Conservation (phyloP, 1,139 yeast genomes). For the Saccharomyces hybrid region DNA sequence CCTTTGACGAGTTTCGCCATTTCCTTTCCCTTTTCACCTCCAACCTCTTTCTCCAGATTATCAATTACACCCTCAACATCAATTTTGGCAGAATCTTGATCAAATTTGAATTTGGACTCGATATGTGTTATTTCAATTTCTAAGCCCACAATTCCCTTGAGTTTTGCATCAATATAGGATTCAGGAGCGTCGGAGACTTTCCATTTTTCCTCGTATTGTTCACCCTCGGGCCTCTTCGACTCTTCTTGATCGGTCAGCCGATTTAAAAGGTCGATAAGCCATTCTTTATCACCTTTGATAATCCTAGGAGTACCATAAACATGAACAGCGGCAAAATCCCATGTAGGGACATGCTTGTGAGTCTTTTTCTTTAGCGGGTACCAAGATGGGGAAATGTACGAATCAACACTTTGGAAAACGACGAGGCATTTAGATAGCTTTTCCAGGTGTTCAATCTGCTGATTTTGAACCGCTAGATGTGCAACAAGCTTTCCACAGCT, state of each 20-base stretch:
- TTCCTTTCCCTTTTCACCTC: constrained; percentile 15
- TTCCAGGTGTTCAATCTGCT: constrained; percentile 42
- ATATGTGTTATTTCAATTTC: constrained; percentile 45
- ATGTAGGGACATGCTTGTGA: constrained; percentile 63
- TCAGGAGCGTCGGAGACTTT: constrained; percentile 54
- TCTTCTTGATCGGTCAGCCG: constrained; percentile 46
- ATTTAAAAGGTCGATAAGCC: constrained; percentile 42
- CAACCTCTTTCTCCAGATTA: constrained; percentile 34
- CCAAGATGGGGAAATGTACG: constrained; percentile 56
- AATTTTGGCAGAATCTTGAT: constrained; percentile 41
- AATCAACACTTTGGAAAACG: constrained; percentile 47
- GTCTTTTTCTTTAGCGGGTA: constrained; percentile 51
- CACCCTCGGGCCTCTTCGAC: constrained; percentile 27
- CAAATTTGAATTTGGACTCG: constrained; percentile 55
- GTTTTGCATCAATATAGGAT: constrained; percentile 38
- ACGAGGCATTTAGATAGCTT: constrained; percentile 41
- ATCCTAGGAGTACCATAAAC: constrained; percentile 47
- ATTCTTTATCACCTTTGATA: constrained; percentile 39
- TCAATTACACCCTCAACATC: constrained; percentile 49
- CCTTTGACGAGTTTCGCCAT: constrained; percentile 12
- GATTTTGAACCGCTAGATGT: constrained; percentile 51
- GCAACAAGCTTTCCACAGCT: constrained; percentile 44
- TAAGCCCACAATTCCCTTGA: constrained; percentile 54
- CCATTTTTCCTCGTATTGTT: constrained; percentile 40
- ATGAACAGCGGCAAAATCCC: constrained; percentile 63